Conservation (phyloP, 2,329 filamentous ascomycete species). For the Clarireedia sp. region DNA sequence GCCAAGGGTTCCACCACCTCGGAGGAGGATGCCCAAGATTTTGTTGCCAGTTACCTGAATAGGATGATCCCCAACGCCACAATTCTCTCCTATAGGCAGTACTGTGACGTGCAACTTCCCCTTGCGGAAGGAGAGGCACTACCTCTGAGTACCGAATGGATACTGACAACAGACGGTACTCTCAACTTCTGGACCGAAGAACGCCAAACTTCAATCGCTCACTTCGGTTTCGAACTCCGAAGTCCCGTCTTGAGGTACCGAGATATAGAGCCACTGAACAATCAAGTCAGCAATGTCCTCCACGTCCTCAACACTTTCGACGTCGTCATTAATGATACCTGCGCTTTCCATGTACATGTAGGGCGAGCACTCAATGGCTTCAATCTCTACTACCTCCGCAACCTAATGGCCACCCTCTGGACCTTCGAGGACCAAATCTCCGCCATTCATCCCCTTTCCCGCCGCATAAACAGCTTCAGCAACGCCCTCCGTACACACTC, state of each 20-base stretch:
- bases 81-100: no score
- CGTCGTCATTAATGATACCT: conserved; percentile 13
- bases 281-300: background rate
- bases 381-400: conserved; percentile 19
- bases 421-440: conserved; percentile 24
- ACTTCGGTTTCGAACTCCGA: background rate
- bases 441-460: conserved; percentile 16
- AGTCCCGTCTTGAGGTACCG: background rate
- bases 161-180: background rate
- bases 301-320: background rate
- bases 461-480: background rate
- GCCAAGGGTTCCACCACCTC: no score
- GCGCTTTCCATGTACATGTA: conserved; percentile 28
- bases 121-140: no score
- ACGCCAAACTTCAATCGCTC: background rate
- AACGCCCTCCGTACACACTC: background rate
- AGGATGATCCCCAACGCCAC: no score
- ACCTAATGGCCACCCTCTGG: conserved; percentile 22
- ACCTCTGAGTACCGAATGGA: background rate
- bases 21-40: no score
- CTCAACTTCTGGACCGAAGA: background rate
- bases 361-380: conserved; percentile 23
- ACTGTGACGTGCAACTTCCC: no score
- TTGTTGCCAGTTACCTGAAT: no score
- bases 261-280: background rate